Evolutionary conservation across 108 stramenopile genomes (phyloP), one percentile per base, ranked within the genome.

Genomic region (Cyclotella distinguenda): DNA sequence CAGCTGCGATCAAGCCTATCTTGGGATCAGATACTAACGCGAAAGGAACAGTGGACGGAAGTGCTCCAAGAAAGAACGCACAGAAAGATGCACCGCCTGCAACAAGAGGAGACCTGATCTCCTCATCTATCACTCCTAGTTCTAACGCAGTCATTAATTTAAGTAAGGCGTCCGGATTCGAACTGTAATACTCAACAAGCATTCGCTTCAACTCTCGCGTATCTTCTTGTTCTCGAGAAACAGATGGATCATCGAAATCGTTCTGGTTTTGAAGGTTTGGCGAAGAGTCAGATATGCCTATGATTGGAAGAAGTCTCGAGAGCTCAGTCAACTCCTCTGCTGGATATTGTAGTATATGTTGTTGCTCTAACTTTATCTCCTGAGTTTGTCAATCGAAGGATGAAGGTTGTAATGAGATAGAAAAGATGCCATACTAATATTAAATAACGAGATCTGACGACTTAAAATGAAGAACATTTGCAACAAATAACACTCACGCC

Each of bases 81-180:
- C 66, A 22, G 16, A 83, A 79, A 33, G 82, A 83, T 12, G 79
- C 43, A 6, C 47, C 47, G 27, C 84, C 86, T 18, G 89, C 89
- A 39, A 53, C 50, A 28, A 80, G 3, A 16, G 89, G 89, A 35
- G 77, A 79, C 45, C 89, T 63, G 10, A 73, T 50, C 61, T 90
- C 89, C 25, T 79, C 72, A 33, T 90, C 89, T 6, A 90, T 55
- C 10, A 90, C 83, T 44, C 89, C 89, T 39, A 90, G 86, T 69
- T 90, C 89, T 8, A 90, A 66, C 27, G 85, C 82, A 23, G 72
- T 77, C 89, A 90, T 90, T 9, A 87, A 64, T 59, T 90, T 82
- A 35, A 87, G 53, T 10, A 90, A 65, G 9, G 85, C 84, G 36
- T 86, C 83, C 6, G 84, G 73, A 61, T 90, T 78, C 28, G 53